Evolutionary conservation across 2,329 filamentous ascomycete genomes (phyloP).

Genomic region (Botrytis sinoallii): DNA sequence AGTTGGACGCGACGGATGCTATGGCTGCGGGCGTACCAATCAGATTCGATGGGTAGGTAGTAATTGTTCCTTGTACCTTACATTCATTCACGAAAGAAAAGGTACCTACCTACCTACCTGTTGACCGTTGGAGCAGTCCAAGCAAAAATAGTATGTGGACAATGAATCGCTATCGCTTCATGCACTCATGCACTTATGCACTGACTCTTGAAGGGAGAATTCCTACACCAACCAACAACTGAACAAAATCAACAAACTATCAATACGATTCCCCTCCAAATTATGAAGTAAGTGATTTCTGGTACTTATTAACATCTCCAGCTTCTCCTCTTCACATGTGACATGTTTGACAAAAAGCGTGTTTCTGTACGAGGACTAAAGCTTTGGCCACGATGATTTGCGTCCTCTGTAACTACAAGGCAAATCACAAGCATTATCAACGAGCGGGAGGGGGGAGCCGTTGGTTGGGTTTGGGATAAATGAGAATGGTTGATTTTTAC

Average conservation of each 20-base stretch:
- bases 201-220: background rate
- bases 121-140: background rate
- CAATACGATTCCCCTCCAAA: background rate
- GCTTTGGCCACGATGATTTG: constrained; percentile 1
- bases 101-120: background rate
- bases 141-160: background rate
- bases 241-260: background rate
- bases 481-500: background rate
- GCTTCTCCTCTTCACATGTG: background rate
- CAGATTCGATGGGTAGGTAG: background rate
- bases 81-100: background rate
- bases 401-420: background rate
- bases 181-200: background rate
- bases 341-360: background rate
- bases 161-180: background rate
- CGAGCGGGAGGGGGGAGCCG: background rate
- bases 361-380: background rate
- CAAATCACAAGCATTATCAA: background rate
- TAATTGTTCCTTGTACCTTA: background rate
- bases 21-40: background rate
- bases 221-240: background rate
- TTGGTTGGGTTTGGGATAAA: background rate
- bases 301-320: background rate
- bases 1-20: background rate
- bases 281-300: background rate